Percentiles rank a stretch among this genome's conserved stretches.
These are phyloP conservation scores for Ceriops decandra DNA, from an alignment of 345 rosid genomes.

Conservation along the genomic window DNA sequence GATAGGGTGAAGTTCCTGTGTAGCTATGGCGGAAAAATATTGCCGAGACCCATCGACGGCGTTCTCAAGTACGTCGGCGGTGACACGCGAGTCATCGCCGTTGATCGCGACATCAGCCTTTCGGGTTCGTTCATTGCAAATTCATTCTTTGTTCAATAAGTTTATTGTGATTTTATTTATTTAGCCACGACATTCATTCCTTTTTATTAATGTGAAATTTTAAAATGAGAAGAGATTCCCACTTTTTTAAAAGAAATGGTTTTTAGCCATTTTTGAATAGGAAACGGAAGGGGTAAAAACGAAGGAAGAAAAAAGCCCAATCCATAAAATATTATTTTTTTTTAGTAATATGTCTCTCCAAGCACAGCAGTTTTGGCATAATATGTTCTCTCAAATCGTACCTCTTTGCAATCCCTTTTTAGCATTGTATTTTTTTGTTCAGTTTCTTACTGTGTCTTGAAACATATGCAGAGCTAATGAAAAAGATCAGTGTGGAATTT, in stretches of 20 bases:
- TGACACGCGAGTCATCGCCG: conserved; percentile 76
- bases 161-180: background rate
- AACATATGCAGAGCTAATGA: conserved; percentile 51
- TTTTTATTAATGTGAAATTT: too few species aligned
- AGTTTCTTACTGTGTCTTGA: background rate
- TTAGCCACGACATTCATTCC: too few species aligned
- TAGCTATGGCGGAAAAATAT: conserved; percentile 86
- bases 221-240: too few species aligned
- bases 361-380: background rate
- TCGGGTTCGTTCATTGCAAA: conserved; percentile 36
- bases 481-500: conserved; percentile 50
- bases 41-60: conserved; percentile 62
- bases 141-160: too few species aligned
- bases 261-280: too few species aligned
- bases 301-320: too few species aligned
- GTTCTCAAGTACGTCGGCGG: conserved; percentile 86
- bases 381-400: background rate
- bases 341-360: too few species aligned
- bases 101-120: conserved; percentile 50
- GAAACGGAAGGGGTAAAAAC: too few species aligned
- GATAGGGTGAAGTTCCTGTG: conserved; percentile 65
- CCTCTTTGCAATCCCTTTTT: background rate
- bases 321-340: too few species aligned
- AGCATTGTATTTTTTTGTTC: background rate
- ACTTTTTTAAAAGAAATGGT: too few species aligned